A percentile compares a stretch with the other conserved stretches of the same genome.
These are phyloP conservation scores for Heliamphora exappendiculata DNA, from an alignment of 148 eudicot genomes.

Conservation along the genomic window DNA sequence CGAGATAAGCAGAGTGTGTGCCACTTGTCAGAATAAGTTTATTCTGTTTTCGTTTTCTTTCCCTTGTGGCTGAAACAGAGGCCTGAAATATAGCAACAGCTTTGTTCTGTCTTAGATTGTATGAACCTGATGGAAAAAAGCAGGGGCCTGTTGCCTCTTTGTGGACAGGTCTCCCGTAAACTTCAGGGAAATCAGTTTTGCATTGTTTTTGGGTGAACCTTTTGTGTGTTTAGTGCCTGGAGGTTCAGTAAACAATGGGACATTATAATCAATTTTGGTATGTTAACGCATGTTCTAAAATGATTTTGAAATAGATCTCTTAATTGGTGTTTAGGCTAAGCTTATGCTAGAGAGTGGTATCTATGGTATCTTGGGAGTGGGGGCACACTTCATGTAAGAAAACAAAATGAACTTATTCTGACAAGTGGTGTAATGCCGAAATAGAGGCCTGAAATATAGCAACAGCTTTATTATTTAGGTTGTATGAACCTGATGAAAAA, in stretches of 20 bases:
- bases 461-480: conserved; percentile 26
- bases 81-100: no score
- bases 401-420: no score
- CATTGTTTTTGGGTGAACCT: conserved; percentile 55
- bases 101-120: conserved; percentile 14
- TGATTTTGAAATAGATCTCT: not conserved
- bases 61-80: no score
- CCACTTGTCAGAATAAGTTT: no score
- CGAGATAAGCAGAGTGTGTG: no score
- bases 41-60: no score
- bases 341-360: not conserved
- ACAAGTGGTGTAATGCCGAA: no score
- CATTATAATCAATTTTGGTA: conserved; percentile 9
- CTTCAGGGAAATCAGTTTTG: conserved; percentile 33
- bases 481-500: conserved; percentile 40
- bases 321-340: not conserved
- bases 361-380: not conserved
- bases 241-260: conserved; percentile 49
- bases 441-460: not conserved
- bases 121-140: conserved; percentile 47
- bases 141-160: conserved; percentile 36
- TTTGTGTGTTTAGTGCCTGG: conserved; percentile 18
- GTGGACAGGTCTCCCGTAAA: conserved; percentile 44
- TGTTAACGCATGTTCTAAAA: not conserved
- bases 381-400: no score